Evolutionary conservation across 345 rosid species (phyloP), one percentile per base, ranked within the genome.

Genomic region (Theobroma cacao): DNA sequence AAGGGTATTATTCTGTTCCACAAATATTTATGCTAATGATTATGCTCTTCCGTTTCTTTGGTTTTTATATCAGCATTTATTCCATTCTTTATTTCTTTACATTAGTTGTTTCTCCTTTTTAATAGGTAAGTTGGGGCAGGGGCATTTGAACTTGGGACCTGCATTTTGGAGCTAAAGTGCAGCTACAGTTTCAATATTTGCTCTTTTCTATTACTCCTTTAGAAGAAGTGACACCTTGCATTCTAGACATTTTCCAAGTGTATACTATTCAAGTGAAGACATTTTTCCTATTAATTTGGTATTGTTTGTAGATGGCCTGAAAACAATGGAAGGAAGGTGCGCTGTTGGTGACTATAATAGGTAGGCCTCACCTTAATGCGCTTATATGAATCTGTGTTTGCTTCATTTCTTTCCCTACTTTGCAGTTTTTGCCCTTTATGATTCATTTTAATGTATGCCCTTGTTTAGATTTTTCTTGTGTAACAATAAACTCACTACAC

Each of bases 251-350:
- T 48, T 33, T 73, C 36, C 3, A 6, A 34, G 13, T 30, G 50
- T 18, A 14, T 69, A 22, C 45, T 55, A 43, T 40, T 70, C 30
- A 59, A 78, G 68, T 52, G 18, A 48, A 70, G 40, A 18, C 40
- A 15, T n/a, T 31, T 4, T 55, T 67, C 40, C 38, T 22, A 4
- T 59, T 68, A 34, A 26, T 67, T 58, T 77, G 67, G 61, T 62
- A 2, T 76, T 56, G 47, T 81, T 78, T 82, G 63, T 58, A 93
- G 98, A 89, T 86, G 95, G 98, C 55, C 38, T 80, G 41, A 92
- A 92, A 87, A 87, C 90, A 75, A 83, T 88, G 78, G 97, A 93
- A 88, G 97, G 98, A 84, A 88, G 98, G 76, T 93, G 98, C 80
- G 92, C 93, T 75, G 74, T 80, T 73, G 97, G 92, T 65, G 89